phyloP scores from a whole-genome alignment of 805 yeast species.

The Candida maesae region DNA sequence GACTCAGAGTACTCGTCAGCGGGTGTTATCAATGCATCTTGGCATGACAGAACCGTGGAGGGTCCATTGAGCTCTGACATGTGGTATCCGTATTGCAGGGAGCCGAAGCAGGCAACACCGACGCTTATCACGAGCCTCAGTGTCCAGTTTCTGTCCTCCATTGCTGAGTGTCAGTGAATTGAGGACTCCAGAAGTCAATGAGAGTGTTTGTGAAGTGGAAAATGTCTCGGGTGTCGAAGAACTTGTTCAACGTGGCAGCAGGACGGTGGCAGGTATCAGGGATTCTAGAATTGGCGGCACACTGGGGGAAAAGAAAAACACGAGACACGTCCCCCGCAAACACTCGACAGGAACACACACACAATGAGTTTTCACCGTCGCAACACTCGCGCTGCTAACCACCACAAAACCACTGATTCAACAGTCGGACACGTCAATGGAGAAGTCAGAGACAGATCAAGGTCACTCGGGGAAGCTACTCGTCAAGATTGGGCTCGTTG shows the following conservation, averaged over 20 bases:
- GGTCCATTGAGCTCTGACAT: slow-evolving; percentile 95
- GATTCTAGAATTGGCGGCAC: no score
- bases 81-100: slow-evolving; percentile 91
- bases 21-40: slow-evolving; percentile 24
- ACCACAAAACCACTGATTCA: not conserved
- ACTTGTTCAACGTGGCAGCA: no score
- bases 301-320: no score
- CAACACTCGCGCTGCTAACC: no score
- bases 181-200: no score
- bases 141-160: slow-evolving; percentile 17
- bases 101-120: slow-evolving; percentile 64
- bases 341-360: no score
- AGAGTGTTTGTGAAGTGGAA: not conserved
- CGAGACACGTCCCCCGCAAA: no score
- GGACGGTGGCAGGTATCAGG: no score
- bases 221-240: no score
- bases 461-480: not conserved
- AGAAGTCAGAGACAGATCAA: not conserved
- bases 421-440: not conserved
- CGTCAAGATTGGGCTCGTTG: slow-evolving; percentile 3
- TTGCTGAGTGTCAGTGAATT: not conserved
- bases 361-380: no score
- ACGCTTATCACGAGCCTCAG: slow-evolving; percentile 40
- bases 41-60: slow-evolving; percentile 63
- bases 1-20: slow-evolving; percentile 23